phyloP scores from a whole-genome alignment of 2,329 filamentous ascomycete species.

The Aspergillus ruber region DNA sequence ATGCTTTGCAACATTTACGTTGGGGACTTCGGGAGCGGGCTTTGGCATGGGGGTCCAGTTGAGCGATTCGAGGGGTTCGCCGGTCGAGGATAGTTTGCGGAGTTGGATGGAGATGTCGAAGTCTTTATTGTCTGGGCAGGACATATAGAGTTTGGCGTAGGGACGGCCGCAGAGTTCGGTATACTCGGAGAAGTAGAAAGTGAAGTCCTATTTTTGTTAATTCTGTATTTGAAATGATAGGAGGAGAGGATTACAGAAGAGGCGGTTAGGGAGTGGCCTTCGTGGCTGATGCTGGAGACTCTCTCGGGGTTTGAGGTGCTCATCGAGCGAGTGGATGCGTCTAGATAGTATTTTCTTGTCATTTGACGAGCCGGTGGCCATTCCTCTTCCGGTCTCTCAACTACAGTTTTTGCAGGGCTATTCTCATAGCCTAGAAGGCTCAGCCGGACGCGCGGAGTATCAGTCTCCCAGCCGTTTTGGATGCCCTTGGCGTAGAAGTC shows the following conservation, averaged over 20 bases:
- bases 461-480: constrained; percentile 6
- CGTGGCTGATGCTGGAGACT: not conserved
- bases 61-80: constrained; percentile 9
- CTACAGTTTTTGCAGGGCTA: constrained; percentile 1
- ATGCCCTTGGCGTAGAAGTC: constrained; percentile 9
- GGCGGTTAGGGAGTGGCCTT: constrained; percentile 2
- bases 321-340: not conserved
- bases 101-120: constrained; percentile 18
- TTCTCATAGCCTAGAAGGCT: constrained; percentile 4
- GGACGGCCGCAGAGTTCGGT: constrained; percentile 6
- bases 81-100: constrained; percentile 11
- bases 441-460: constrained; percentile 7
- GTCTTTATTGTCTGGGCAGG: constrained; percentile 6
- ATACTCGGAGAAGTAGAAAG: constrained; percentile 5
- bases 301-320: not conserved
- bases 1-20: constrained; percentile 13
- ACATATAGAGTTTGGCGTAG: constrained; percentile 11
- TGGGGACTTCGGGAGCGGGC: constrained; percentile 7
- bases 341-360: not conserved
- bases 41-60: constrained; percentile 11
- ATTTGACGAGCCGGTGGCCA: constrained; percentile 3
- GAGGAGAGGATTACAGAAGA: not conserved
- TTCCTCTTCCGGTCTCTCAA: constrained; percentile 1
- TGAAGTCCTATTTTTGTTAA: constrained; percentile 5
- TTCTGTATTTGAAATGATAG: not conserved